Evolutionary conservation across 768 basidiomycete genomes (phyloP).

Genomic region (Trametes gibbosa): DNA sequence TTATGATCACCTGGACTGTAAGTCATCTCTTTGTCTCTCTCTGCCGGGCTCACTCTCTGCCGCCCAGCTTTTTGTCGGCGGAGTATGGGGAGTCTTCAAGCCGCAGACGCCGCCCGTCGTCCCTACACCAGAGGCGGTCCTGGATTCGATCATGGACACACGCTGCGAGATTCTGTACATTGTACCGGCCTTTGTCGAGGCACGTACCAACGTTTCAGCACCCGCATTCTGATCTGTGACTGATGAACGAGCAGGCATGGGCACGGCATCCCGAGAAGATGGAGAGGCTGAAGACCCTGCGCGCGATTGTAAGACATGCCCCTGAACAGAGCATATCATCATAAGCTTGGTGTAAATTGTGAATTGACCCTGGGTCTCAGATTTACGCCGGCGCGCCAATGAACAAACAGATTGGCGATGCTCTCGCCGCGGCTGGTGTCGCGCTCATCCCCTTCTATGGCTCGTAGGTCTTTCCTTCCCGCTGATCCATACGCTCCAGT

Average conservation of each 20-base stretch:
- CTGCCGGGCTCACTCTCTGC: neutral
- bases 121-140: constrained; percentile 20
- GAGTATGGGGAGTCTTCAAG: constrained; percentile 23
- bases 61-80: constrained; percentile 5
- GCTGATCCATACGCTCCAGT: neutral
- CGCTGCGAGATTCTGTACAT: constrained; percentile 16
- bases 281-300: constrained; percentile 14
- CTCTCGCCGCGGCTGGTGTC: constrained; percentile 13
- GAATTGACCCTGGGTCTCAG: neutral
- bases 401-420: constrained; percentile 19
- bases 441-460: constrained; percentile 18
- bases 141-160: constrained; percentile 11
- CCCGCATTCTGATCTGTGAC: no score
- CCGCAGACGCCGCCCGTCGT: constrained; percentile 25
- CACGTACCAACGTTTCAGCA: neutral
- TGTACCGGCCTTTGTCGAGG: constrained; percentile 21
- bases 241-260: constrained; percentile 12
- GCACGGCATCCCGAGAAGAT: constrained; percentile 17
- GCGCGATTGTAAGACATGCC: constrained; percentile 10
- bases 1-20: constrained; percentile 10
- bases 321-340: no score
- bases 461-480: constrained; percentile 1
- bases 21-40: neutral
- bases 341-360: no score
- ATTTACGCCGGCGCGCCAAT: constrained; percentile 15